Percentiles rank a stretch among this genome's conserved stretches.
These are phyloP conservation scores for Tylopilus sp. DNA, from an alignment of 1,284 basidiomycete genomes.

Conservation along the genomic window DNA sequence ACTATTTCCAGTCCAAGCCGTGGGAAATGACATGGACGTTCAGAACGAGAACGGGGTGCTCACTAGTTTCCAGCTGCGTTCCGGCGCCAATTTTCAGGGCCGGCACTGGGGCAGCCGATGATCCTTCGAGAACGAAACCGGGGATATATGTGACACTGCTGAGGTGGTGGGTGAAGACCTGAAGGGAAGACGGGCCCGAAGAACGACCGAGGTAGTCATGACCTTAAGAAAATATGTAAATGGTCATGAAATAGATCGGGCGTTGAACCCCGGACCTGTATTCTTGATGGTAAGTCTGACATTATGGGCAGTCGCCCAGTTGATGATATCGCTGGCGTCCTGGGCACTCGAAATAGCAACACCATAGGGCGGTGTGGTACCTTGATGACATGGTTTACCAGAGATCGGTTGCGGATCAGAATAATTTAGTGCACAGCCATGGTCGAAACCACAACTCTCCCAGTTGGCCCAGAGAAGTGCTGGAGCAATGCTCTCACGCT, in stretches of 20 bases:
- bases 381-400: conserved; percentile 13
- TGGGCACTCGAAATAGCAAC: conserved; percentile 11
- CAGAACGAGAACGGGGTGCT: not conserved
- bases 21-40: not conserved
- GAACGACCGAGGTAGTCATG: conserved; percentile 21
- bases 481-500: conserved; percentile 13
- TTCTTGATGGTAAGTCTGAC: conserved; percentile 20
- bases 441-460: conserved; percentile 15
- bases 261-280: conserved; percentile 7
- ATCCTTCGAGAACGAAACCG: conserved; percentile 16
- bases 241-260: not conserved
- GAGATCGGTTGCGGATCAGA: conserved; percentile 13
- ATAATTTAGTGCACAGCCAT: conserved; percentile 16
- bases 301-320: conserved; percentile 14
- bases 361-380: conserved; percentile 16
- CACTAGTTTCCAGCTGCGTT: conserved; percentile 11
- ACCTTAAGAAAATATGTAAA: conserved; percentile 3
- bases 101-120: conserved; percentile 8
- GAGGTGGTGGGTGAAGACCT: conserved; percentile 16
- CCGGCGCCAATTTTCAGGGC: conserved; percentile 15
- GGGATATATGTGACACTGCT: conserved; percentile 6
- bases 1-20: not conserved
- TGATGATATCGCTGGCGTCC: conserved; percentile 16
- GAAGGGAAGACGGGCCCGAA: conserved; percentile 13
- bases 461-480: conserved; percentile 20